Conservation (phyloP, 129 eudicot species). For the Logfia minima region DNA sequence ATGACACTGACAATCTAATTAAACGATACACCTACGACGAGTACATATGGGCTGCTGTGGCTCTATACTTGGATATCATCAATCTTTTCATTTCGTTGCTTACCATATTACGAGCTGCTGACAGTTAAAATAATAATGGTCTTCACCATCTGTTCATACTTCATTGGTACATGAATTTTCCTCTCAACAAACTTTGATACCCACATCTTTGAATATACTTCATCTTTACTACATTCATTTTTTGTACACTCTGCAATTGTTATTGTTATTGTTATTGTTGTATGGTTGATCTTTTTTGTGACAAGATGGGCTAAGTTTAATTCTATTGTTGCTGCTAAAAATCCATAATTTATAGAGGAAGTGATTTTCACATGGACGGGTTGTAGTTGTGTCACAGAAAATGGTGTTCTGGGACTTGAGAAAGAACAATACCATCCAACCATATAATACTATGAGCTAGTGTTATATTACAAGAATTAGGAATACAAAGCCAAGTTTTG, state of each 20-base stretch:
- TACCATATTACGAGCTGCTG: conserved; percentile 37
- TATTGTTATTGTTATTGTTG: conserved; percentile 8
- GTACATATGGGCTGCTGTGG: conserved; percentile 59
- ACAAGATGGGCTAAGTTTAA: conserved; percentile 4
- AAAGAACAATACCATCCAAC: background rate
- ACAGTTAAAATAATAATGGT: conserved; percentile 7
- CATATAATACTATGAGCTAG: background rate
- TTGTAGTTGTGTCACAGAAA: background rate
- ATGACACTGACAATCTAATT: conserved; percentile 76
- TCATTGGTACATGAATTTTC: conserved; percentile 8
- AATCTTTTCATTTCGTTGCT: conserved; percentile 58
- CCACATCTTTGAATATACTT: conserved; percentile 3
- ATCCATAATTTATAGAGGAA: conserved; percentile 4
- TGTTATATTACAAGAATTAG: conserved; percentile 17
- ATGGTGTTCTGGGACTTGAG: background rate
- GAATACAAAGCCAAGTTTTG: conserved; percentile 20
- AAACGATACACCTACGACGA: conserved; percentile 69
- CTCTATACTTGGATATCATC: conserved; percentile 67
- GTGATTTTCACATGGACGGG: background rate
- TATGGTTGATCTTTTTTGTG: background rate
- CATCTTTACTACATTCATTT: conserved; percentile 1
- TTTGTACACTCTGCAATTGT: background rate
- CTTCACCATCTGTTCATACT: conserved; percentile 22
- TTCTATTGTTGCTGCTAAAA: background rate
- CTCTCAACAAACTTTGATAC: background rate